Evolutionary conservation across 2,329 filamentous ascomycete species (phyloP).

Genomic region (Endothia cerciana): DNA sequence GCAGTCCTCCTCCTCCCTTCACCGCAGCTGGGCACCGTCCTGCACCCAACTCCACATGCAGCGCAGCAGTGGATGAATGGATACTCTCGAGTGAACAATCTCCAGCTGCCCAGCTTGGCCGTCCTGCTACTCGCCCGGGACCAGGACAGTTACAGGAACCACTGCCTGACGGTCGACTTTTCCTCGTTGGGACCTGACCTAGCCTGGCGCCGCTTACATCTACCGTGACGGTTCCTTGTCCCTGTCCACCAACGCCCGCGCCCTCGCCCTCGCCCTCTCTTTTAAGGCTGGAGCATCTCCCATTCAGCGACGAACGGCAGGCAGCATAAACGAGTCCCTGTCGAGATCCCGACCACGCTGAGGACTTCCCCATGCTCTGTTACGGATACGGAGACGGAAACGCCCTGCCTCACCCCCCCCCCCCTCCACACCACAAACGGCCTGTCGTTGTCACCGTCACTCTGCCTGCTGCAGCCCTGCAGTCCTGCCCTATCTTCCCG

Average conservation of each 20-base stretch:
- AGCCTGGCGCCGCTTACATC: background rate
- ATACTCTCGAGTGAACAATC: background rate
- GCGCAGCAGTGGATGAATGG: background rate
- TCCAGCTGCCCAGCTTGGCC: background rate
- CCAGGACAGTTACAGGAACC: background rate
- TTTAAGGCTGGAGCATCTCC: background rate
- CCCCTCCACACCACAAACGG: background rate
- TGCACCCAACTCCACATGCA: background rate
- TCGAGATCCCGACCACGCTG: background rate
- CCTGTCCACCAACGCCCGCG: no score
- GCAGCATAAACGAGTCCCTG: background rate
- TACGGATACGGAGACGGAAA: background rate
- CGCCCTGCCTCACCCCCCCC: background rate
- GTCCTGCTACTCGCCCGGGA: background rate
- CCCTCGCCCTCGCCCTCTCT: background rate
- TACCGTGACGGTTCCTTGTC: background rate
- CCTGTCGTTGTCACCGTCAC: conserved; percentile 6
- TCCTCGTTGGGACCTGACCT: background rate
- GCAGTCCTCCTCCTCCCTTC: background rate
- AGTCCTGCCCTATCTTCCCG: conserved; percentile 3
- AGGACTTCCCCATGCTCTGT: no score
- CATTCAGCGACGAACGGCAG: background rate
- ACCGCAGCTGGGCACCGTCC: background rate
- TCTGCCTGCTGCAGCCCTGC: conserved; percentile 18
- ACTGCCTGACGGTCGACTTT: background rate